These are phyloP conservation scores for Gypsophila paniculata DNA, from an alignment of 179 eudicot genomes.

Conservation along the genomic window DNA sequence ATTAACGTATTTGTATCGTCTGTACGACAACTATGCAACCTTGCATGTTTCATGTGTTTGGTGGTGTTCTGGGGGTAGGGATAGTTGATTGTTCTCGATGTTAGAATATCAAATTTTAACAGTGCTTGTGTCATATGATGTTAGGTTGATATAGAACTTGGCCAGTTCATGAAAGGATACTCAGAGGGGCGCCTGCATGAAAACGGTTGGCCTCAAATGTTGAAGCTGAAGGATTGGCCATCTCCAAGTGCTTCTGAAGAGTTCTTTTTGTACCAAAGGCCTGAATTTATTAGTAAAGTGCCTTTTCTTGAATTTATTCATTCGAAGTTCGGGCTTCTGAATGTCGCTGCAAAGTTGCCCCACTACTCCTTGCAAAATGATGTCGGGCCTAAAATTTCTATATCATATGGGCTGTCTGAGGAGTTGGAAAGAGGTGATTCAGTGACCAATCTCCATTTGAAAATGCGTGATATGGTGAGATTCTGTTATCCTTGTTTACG, in stretches of 20 bases:
- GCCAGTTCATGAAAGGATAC: slow-evolving; percentile 81
- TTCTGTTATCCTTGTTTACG: slow-evolving; percentile 19
- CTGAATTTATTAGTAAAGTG: slow-evolving; percentile 81
- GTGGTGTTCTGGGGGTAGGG: not conserved
- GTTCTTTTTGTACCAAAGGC: slow-evolving; percentile 84
- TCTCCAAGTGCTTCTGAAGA: slow-evolving; percentile 96
- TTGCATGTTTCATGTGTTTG: not conserved
- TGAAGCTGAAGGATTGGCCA: slow-evolving; percentile 96
- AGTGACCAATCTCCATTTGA: slow-evolving; percentile 68
- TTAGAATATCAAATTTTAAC: slow-evolving; percentile 6
- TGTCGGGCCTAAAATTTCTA: slow-evolving; percentile 79
- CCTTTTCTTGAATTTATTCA: slow-evolving; percentile 94
- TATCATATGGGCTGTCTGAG: slow-evolving; percentile 70
- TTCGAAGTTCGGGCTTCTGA: slow-evolving; percentile 93
- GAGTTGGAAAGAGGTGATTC: slow-evolving; percentile 73
- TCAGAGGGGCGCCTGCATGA: slow-evolving; percentile 70
- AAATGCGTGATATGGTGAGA: slow-evolving; percentile 89
- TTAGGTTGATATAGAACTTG: slow-evolving; percentile 78
- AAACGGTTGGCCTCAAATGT: slow-evolving; percentile 65
- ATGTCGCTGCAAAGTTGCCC: slow-evolving; percentile 95
- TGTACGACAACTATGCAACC: not conserved
- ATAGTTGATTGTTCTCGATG: slow-evolving; percentile 11
- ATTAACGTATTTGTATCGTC: not conserved
- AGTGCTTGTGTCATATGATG: slow-evolving; percentile 24
- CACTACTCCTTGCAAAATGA: slow-evolving; percentile 95